These are phyloP conservation scores for Musa beccarii DNA, from an alignment of 176 grass and related monocot genomes.

Conservation along the genomic window DNA sequence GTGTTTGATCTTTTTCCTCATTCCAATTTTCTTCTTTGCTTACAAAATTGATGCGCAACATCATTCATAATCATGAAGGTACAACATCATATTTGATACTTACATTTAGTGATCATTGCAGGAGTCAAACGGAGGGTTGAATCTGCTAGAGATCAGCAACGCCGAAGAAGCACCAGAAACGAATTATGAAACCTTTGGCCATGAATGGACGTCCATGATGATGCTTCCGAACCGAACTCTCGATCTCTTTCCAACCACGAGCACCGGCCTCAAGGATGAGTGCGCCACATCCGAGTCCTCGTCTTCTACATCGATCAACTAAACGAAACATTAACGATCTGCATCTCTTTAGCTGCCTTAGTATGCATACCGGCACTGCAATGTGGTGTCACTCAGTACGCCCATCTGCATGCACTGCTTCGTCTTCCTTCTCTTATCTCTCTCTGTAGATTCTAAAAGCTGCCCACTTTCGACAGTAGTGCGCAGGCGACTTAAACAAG, in stretches of 20 bases:
- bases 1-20: too few relatives aligned
- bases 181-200: neutral
- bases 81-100: too few relatives aligned
- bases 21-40: too few relatives aligned
- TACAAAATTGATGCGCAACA: too few relatives aligned
- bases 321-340: neutral
- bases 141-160: conserved; percentile 9
- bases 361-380: neutral
- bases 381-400: conserved; percentile 12
- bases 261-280: conserved; percentile 64
- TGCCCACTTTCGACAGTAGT: too few relatives aligned
- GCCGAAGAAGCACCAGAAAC: conserved; percentile 16
- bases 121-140: conserved; percentile 1
- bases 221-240: conserved; percentile 48
- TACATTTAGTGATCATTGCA: neutral
- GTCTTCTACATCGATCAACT: neutral
- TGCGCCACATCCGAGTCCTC: neutral
- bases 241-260: conserved; percentile 74
- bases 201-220: conserved; percentile 32
- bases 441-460: too few relatives aligned
- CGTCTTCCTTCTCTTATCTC: too few relatives aligned
- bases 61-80: too few relatives aligned
- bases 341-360: neutral
- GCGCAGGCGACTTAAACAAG: too few relatives aligned
- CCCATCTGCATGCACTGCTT: too few relatives aligned